Evolutionary conservation across 768 basidiomycete species (phyloP).

Genomic region (Panaeolus papilionaceus): DNA sequence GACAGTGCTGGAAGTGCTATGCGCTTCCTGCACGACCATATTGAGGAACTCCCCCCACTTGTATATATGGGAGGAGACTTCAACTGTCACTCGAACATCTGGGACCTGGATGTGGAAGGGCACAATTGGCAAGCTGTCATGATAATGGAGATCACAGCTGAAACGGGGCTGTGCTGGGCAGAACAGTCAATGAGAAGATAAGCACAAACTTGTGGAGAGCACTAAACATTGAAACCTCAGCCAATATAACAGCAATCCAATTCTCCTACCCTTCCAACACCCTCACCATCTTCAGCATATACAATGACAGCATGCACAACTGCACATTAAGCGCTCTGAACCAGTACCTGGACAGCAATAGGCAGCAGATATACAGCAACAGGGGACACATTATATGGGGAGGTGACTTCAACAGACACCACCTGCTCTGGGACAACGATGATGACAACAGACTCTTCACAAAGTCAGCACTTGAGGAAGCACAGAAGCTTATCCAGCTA

Average conservation of each 20-base stretch:
- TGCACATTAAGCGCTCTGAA: slow-evolving; percentile 8
- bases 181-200: slow-evolving; percentile 22
- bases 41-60: too few species aligned
- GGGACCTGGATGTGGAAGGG: too few species aligned
- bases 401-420: slow-evolving; percentile 25
- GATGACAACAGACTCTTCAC: slow-evolving; percentile 42
- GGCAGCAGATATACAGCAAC: background rate
- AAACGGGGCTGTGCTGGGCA: too few species aligned
- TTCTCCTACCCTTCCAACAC: background rate
- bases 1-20: too few species aligned
- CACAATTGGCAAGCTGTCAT: too few species aligned
- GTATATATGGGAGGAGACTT: too few species aligned
- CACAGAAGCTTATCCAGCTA: slow-evolving; percentile 35
- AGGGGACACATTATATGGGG: slow-evolving; percentile 7
- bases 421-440: slow-evolving; percentile 26
- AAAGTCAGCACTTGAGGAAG: slow-evolving; percentile 23
- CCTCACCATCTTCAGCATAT: slow-evolving; percentile 28
- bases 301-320: slow-evolving; percentile 25
- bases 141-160: too few species aligned
- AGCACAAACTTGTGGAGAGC: slow-evolving; percentile 26
- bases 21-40: too few species aligned
- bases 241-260: slow-evolving; percentile 26
- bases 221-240: slow-evolving; percentile 19
- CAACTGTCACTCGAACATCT: too few species aligned
- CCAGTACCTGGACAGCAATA: background rate